Evolutionary conservation across 352 stramenopile genomes (phyloP).

Genomic region (Blastocystis sp.): DNA sequence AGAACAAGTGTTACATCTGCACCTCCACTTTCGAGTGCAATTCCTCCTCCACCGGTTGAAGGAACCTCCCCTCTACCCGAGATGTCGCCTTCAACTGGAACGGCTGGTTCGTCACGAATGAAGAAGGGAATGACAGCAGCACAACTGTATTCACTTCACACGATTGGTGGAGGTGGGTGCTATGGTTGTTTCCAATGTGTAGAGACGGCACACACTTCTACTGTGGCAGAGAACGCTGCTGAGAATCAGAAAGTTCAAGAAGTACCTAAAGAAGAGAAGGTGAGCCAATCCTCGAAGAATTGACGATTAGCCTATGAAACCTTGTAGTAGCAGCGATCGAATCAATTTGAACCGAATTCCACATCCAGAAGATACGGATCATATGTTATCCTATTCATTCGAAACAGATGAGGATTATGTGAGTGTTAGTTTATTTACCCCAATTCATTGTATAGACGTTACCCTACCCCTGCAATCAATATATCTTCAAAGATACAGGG

Average conservation of each 20-base stretch:
- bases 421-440: neutral
- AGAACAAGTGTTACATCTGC: neutral
- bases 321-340: slow-evolving; percentile 13
- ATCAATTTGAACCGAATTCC: slow-evolving; percentile 60
- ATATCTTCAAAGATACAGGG: slow-evolving; percentile 44
- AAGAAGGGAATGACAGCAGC: slow-evolving; percentile 39
- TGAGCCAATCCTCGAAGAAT: neutral
- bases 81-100: neutral
- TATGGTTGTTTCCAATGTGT: neutral
- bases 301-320: slow-evolving; percentile 20
- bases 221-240: neutral
- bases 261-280: slow-evolving; percentile 11
- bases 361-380: slow-evolving; percentile 44
- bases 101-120: neutral
- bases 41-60: slow-evolving; percentile 2
- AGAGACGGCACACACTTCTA: neutral
- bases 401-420: slow-evolving; percentile 32
- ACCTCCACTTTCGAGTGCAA: neutral
- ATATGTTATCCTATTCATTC: neutral
- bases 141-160: slow-evolving; percentile 48
- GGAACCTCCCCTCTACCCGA: neutral
- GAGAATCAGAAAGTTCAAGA: neutral
- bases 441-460: neutral
- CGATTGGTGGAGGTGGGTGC: slow-evolving; percentile 2
- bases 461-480: slow-evolving; percentile 12